These are phyloP conservation scores for Eimeria zaria DNA, from an alignment of 169 alveolate species.

Conservation along the genomic window DNA sequence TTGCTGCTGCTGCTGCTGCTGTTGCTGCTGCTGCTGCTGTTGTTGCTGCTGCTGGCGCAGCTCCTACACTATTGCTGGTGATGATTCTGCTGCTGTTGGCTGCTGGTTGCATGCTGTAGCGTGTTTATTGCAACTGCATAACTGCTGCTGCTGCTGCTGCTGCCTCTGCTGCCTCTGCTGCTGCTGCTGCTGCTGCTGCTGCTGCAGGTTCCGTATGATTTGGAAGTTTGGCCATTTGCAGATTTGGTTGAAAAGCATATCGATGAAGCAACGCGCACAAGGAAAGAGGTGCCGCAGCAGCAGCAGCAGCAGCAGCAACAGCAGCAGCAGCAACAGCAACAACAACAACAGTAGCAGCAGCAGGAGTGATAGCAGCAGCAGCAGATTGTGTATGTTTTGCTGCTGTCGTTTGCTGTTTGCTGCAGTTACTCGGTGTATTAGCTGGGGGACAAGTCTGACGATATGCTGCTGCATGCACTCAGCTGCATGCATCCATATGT, in stretches of 20 bases:
- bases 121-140: no score
- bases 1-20: slow-evolving; percentile 18
- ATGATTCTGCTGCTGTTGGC: background rate
- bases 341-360: background rate
- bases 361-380: background rate
- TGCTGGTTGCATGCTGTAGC: slow-evolving; percentile 22
- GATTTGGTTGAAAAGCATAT: slow-evolving; percentile 15
- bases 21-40: slow-evolving; percentile 41
- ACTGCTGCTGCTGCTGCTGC: background rate
- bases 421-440: no score
- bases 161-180: slow-evolving; percentile 48
- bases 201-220: slow-evolving; percentile 26
- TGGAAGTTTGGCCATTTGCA: slow-evolving; percentile 2
- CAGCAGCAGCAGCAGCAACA: slow-evolving; percentile 42
- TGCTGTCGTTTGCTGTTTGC: no score
- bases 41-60: slow-evolving; percentile 25
- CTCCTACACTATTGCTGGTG: no score
- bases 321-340: slow-evolving; percentile 15
- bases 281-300: background rate
- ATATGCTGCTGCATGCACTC: no score
- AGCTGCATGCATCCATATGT: no score
- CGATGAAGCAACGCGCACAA: slow-evolving; percentile 5
- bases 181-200: slow-evolving; percentile 36
- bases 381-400: background rate
- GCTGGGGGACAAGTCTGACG: no score